These are phyloP conservation scores for Neonectria faginata DNA, from an alignment of 2,329 filamentous ascomycete genomes.

Conservation along the genomic window DNA sequence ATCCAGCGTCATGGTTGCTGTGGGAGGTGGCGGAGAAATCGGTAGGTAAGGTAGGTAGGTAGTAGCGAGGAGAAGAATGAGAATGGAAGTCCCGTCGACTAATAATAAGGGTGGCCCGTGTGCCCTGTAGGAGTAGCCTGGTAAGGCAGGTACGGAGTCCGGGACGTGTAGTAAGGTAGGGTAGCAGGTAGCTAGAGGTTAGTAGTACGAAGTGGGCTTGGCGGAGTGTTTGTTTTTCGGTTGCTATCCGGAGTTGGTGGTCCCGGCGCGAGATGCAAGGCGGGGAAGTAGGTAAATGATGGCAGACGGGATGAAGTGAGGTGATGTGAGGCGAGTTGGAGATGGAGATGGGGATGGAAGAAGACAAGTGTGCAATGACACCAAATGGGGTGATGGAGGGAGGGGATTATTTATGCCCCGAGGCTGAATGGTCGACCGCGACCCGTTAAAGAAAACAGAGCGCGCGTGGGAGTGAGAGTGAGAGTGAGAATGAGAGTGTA, in stretches of 20 bases:
- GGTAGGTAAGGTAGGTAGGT: conserved; percentile 5
- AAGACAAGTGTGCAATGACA: conserved; percentile 5
- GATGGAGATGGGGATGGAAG: neutral
- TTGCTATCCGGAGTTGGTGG: neutral
- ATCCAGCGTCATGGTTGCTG: conserved; percentile 72
- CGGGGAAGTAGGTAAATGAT: conserved; percentile 3
- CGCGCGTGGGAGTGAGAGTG: neutral
- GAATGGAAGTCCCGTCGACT: neutral
- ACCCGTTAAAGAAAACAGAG: neutral
- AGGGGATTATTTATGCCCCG: conserved; percentile 19
- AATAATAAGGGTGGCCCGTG: conserved; percentile 14
- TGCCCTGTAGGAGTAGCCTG: conserved; percentile 20
- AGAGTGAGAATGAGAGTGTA: neutral
- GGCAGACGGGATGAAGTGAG: conserved; percentile 9
- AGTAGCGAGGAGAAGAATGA: conserved; percentile 16
- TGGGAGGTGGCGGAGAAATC: conserved; percentile 24
- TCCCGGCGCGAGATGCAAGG: conserved; percentile 9
- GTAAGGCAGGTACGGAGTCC: conserved; percentile 5
- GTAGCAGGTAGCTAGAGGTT: no score
- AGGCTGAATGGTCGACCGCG: conserved; percentile 4
- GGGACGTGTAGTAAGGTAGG: neutral
- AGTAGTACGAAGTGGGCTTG: neutral
- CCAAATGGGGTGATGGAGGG: conserved; percentile 7
- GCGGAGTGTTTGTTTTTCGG: neutral
- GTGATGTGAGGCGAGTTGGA: no score